A percentile compares a stretch with the other conserved stretches of the same genome.
Conservation (phyloP, 164 flowering plant genomes). For the Magnolia officinalis region DNA sequence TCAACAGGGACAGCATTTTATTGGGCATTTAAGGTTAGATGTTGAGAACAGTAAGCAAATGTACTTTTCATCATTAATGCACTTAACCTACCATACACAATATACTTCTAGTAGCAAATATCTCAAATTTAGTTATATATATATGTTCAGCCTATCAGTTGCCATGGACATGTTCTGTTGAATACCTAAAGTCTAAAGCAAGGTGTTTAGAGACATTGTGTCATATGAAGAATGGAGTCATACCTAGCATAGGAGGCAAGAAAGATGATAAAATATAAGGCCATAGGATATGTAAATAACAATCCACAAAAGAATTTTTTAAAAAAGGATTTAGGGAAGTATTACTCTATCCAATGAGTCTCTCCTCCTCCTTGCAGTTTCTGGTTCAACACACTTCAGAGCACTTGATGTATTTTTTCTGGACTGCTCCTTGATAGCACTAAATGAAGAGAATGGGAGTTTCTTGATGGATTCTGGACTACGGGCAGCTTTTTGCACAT, state of each 20-base stretch:
- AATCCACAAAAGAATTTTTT: background rate
- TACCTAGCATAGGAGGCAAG: background rate
- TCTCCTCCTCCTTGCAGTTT: slow-evolving; percentile 85
- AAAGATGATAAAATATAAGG: background rate
- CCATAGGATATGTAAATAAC: background rate
- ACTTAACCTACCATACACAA: background rate
- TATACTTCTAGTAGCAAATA: too few relatives aligned
- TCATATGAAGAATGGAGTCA: background rate
- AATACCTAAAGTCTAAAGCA: background rate
- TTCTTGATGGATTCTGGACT: slow-evolving; percentile 30
- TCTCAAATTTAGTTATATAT: too few relatives aligned
- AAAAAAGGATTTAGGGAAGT: background rate
- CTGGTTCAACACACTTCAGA: slow-evolving; percentile 52
- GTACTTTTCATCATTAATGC: background rate
- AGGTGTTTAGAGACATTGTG: background rate
- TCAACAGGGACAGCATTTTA: too few relatives aligned
- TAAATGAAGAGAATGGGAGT: slow-evolving; percentile 27
- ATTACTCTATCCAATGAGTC: slow-evolving; percentile 80
- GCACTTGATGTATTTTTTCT: slow-evolving; percentile 35
- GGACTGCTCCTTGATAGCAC: slow-evolving; percentile 39
- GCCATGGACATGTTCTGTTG: too few relatives aligned
- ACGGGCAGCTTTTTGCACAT: slow-evolving; percentile 24
- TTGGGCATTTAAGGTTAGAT: too few relatives aligned
- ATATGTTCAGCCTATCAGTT: too few relatives aligned
- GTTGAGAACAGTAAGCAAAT: background rate